phyloP scores from a whole-genome alignment of 2,329 filamentous ascomycete genomes.

The Calonectria honghensis region DNA sequence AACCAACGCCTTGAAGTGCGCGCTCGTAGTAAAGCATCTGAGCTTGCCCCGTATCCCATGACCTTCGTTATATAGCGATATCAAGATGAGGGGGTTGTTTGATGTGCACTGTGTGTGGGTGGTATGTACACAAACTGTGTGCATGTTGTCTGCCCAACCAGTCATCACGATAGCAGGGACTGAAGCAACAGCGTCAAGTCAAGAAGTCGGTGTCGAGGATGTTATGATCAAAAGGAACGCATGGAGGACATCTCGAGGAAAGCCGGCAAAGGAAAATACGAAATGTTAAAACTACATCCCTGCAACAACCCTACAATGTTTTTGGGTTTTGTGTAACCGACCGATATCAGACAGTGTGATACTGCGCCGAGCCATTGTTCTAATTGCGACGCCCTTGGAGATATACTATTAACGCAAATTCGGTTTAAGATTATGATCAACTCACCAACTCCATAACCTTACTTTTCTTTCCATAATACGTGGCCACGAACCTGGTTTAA shows the following conservation, averaged over 20 bases:
- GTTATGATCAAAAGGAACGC: neutral
- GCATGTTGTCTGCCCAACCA: neutral
- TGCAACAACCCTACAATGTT: slow-evolving; percentile 43
- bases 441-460: slow-evolving; percentile 2
- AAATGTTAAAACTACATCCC: slow-evolving; percentile 15
- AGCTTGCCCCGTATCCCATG: neutral
- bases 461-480: neutral
- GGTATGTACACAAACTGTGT: neutral
- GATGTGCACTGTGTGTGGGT: neutral
- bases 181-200: no score
- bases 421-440: neutral
- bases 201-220: neutral
- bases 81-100: neutral
- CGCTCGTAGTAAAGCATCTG: neutral
- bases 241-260: neutral
- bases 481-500: neutral
- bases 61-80: neutral
- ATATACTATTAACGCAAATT: neutral
- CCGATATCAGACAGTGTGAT: slow-evolving; percentile 37
- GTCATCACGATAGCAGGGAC: neutral
- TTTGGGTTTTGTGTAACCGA: slow-evolving; percentile 43
- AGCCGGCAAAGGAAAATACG: slow-evolving; percentile 4
- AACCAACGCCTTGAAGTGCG: neutral
- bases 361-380: slow-evolving; percentile 45
- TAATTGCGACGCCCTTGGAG: slow-evolving; percentile 50